These are phyloP conservation scores for Aspergillus sergii DNA, from an alignment of 2,329 filamentous ascomycete genomes.

Conservation along the genomic window DNA sequence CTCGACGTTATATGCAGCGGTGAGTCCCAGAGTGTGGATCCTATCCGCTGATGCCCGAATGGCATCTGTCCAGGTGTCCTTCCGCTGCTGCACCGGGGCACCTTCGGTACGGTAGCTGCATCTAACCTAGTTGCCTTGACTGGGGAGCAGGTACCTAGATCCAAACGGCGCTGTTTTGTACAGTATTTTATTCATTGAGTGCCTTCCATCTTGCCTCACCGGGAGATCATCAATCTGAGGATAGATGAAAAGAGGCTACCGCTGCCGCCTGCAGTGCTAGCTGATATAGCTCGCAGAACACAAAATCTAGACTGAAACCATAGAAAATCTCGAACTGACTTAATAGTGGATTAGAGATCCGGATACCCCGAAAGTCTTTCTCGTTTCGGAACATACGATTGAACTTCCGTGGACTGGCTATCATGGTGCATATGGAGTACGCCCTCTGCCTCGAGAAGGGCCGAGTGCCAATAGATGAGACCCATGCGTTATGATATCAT, in stretches of 20 bases:
- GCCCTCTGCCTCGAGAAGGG: background rate
- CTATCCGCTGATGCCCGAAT: conserved; percentile 6
- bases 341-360: background rate
- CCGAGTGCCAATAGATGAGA: background rate
- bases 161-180: background rate
- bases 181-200: background rate
- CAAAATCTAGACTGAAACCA: background rate
- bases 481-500: background rate
- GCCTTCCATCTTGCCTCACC: conserved; percentile 3
- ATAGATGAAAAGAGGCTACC: background rate
- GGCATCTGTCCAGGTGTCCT: conserved; percentile 5
- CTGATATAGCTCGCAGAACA: background rate
- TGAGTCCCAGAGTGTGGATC: conserved; percentile 3
- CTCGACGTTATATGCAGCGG: conserved; percentile 5
- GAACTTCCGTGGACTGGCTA: background rate
- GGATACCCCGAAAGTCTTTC: background rate
- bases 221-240: conserved; percentile 5
- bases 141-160: background rate
- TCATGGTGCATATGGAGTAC: background rate
- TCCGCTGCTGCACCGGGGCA: background rate
- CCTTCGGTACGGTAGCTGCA: background rate
- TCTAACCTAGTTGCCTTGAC: conserved; percentile 2
- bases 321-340: background rate
- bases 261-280: background rate
- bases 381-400: background rate